Evolutionary conservation across 2,329 filamentous ascomycete genomes (phyloP).

Genomic region (Paecilomyces fulvus): DNA sequence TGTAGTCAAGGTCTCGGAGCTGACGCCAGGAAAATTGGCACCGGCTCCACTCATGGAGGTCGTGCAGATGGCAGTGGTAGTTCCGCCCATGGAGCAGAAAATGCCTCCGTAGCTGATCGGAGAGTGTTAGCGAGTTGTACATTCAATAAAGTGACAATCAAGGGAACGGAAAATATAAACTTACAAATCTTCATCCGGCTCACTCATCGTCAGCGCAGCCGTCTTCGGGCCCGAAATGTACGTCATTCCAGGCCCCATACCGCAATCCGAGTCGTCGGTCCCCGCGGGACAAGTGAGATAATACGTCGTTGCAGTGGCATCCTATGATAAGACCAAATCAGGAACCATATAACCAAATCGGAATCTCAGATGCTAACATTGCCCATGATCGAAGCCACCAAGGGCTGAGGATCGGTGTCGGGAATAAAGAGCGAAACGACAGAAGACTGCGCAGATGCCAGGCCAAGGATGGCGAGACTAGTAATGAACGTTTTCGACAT

Average conservation of each 20-base stretch:
- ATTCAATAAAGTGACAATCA: too few species aligned
- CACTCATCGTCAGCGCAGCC: conserved; percentile 3
- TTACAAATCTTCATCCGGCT: not conserved
- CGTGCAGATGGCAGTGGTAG: not conserved
- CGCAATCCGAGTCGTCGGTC: conserved; percentile 15
- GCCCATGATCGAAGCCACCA: conserved; percentile 17
- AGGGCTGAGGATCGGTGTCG: conserved; percentile 13
- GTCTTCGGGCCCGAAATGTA: conserved; percentile 12
- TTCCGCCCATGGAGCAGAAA: not conserved
- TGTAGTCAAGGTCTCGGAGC: not conserved
- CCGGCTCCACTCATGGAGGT: not conserved
- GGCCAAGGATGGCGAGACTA: conserved; percentile 9
- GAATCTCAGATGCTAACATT: conserved; percentile 9
- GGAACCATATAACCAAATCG: conserved; percentile 5
- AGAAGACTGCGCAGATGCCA: conserved; percentile 11
- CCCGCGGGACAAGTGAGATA: conserved; percentile 3
- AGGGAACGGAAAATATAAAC: not conserved
- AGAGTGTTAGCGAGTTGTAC: not conserved
- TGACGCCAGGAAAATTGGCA: not conserved
- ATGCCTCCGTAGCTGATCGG: not conserved
- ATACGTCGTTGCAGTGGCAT: not conserved
- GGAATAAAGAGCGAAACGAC: conserved; percentile 19
- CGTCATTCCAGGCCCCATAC: conserved; percentile 18
- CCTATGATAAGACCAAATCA: not conserved
- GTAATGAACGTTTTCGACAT: conserved; percentile 11